phyloP scores from a whole-genome alignment of 148 eudicot species.

The Persicaria tinctoria region DNA sequence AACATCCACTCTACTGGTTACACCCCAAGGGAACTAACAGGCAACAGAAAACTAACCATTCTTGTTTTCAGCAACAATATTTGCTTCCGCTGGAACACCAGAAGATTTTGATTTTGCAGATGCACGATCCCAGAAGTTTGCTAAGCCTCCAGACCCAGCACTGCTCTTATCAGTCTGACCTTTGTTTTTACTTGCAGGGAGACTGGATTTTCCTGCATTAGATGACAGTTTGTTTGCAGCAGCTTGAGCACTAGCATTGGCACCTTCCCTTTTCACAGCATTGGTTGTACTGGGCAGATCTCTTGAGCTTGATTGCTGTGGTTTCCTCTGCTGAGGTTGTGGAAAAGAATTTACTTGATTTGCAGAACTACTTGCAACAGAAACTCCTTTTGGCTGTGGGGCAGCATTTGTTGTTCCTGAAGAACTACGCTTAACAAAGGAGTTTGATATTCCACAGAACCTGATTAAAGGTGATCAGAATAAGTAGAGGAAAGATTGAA shows the following conservation, averaged over 20 bases:
- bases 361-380: constrained; percentile 22
- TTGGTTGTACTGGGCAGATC: constrained; percentile 23
- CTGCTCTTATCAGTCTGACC: constrained; percentile 40
- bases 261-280: constrained; percentile 35
- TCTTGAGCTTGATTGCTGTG: constrained; percentile 44
- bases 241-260: constrained; percentile 21
- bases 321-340: constrained; percentile 39
- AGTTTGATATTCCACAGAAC: constrained; percentile 80
- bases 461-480: constrained; percentile 23
- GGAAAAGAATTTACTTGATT: constrained; percentile 28
- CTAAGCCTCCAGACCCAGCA: constrained; percentile 58
- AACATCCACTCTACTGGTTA: neutral
- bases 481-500: neutral
- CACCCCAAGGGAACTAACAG: neutral
- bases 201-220: constrained; percentile 45
- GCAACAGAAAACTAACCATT: constrained; percentile 34
- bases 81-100: constrained; percentile 28
- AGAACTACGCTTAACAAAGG: constrained; percentile 54
- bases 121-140: constrained; percentile 91
- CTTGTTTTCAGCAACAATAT: constrained; percentile 22
- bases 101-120: constrained; percentile 53
- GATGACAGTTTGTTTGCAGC: constrained; percentile 28
- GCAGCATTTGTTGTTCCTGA: constrained; percentile 36
- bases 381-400: constrained; percentile 33
- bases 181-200: constrained; percentile 41